Evolutionary conservation across 495 filamentous ascomycete genomes (phyloP).

Genomic region (Amorphotheca resinae): DNA sequence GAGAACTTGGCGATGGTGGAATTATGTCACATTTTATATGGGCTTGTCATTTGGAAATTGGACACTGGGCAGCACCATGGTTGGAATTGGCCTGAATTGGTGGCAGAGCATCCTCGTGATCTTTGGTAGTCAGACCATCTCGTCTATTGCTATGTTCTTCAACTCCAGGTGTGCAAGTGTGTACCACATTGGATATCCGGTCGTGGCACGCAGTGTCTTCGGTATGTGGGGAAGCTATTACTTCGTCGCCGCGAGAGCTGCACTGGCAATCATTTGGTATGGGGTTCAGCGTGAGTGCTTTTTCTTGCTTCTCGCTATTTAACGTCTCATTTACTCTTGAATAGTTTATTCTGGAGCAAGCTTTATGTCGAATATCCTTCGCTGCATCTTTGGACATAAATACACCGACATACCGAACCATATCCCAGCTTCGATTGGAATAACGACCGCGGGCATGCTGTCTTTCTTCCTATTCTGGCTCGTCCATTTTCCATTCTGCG

Average conservation of each 20-base stretch:
- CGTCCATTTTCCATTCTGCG: constrained; percentile 29
- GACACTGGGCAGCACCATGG: constrained; percentile 29
- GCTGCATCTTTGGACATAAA: constrained; percentile 17
- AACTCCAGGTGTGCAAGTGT: constrained; percentile 24
- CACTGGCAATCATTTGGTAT: constrained; percentile 27
- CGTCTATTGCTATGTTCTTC: constrained; percentile 31
- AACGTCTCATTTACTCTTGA: neutral
- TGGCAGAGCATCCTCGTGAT: constrained; percentile 34
- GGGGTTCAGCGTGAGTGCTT: constrained; percentile 23
- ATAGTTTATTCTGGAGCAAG: constrained; percentile 24
- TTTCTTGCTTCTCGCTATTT: neutral
- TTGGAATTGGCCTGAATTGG: constrained; percentile 32
- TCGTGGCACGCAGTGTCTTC: constrained; percentile 24
- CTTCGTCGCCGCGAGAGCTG: constrained; percentile 23
- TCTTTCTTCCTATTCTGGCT: constrained; percentile 36
- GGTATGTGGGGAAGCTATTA: constrained; percentile 29
- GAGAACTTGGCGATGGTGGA: constrained; percentile 26
- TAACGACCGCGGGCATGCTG: constrained; percentile 29
- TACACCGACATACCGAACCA: constrained; percentile 28
- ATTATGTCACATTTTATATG: constrained; percentile 30
- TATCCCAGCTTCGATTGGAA: constrained; percentile 26
- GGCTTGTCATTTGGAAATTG: constrained; percentile 31
- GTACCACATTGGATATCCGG: constrained; percentile 30
- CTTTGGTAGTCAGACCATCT: constrained; percentile 29
- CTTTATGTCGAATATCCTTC: constrained; percentile 24